These are phyloP conservation scores for Umbelopsis sp. DNA, from an alignment of 192 early-diverging fungal species.

Conservation along the genomic window DNA sequence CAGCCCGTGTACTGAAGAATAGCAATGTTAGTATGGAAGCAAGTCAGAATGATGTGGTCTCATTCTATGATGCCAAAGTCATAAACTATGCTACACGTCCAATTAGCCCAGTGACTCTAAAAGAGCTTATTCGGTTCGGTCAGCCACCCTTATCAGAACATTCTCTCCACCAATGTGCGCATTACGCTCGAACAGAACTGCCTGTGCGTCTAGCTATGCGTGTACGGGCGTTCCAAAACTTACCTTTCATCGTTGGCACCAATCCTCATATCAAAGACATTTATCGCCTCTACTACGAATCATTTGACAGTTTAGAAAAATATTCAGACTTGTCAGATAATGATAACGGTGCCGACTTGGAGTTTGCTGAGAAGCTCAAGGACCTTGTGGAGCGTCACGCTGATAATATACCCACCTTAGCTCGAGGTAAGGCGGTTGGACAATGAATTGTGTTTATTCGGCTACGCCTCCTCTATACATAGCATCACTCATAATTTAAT, in stretches of 20 bases:
- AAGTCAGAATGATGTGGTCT: slow-evolving; percentile 12
- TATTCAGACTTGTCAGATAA: slow-evolving; percentile 63
- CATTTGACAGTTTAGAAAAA: slow-evolving; percentile 68
- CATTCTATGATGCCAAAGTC: slow-evolving; percentile 5
- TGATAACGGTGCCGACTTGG: slow-evolving; percentile 47
- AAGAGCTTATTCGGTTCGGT: slow-evolving; percentile 75
- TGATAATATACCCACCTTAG: slow-evolving; percentile 89
- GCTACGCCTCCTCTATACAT: too few relatives aligned
- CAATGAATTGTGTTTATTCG: too few relatives aligned
- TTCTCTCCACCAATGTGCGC: slow-evolving; percentile 57
- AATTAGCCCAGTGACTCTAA: slow-evolving; percentile 73
- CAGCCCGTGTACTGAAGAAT: background rate
- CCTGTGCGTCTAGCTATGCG: slow-evolving; percentile 89
- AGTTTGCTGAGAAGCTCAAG: slow-evolving; percentile 72
- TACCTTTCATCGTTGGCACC: slow-evolving; percentile 95
- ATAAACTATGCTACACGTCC: slow-evolving; percentile 53
- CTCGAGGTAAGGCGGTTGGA: slow-evolving; percentile 60
- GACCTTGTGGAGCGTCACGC: slow-evolving; percentile 75
- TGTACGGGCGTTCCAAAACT: slow-evolving; percentile 82
- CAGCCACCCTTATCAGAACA: slow-evolving; percentile 57
- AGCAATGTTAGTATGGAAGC: background rate
- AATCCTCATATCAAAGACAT: slow-evolving; percentile 90
- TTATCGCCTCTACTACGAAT: slow-evolving; percentile 80
- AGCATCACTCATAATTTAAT: background rate
- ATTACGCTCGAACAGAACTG: slow-evolving; percentile 76